Evolutionary conservation across 805 yeast genomes (phyloP).

Genomic region (Cyberlindnera xishuangbannaensis): DNA sequence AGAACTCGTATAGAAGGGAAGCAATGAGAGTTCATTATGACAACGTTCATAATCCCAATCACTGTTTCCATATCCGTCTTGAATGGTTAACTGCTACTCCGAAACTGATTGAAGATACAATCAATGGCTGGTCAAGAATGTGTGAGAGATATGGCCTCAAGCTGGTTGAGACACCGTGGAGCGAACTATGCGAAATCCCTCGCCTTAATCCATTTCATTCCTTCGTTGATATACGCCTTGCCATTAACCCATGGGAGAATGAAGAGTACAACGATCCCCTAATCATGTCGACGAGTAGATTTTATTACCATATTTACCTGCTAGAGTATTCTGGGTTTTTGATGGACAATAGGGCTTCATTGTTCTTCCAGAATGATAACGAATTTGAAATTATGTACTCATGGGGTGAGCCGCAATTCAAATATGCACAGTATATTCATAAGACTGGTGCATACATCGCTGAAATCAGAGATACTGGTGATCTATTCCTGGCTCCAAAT

Average conservation of each 20-base stretch:
- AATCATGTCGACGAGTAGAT: conserved; percentile 45
- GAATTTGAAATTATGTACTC: conserved; percentile 71
- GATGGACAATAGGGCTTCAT: conserved; percentile 73
- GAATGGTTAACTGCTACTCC: conserved; percentile 95
- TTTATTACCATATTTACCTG: conserved; percentile 73
- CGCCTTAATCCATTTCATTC: conserved; percentile 83
- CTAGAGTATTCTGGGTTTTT: conserved; percentile 68
- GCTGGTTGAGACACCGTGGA: conserved; percentile 87
- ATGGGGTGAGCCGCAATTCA: conserved; percentile 85
- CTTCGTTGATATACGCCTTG: conserved; percentile 60
- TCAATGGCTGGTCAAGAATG: conserved; percentile 70
- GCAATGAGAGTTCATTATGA: conserved; percentile 82
- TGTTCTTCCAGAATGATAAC: conserved; percentile 44
- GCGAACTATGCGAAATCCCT: conserved; percentile 75
- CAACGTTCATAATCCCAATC: conserved; percentile 87
- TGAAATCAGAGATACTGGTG: conserved; percentile 75
- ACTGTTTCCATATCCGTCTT: conserved; percentile 83
- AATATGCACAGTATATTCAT: conserved; percentile 86
- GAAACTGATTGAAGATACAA: conserved; percentile 72
- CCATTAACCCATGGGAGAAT: conserved; percentile 68
- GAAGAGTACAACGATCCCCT: conserved; percentile 39
- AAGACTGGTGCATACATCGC: conserved; percentile 85
- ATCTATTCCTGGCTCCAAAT: conserved; percentile 79
- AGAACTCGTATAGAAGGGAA: conserved; percentile 72
- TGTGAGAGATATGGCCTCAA: conserved; percentile 82